Evolutionary conservation across 2,329 filamentous ascomycete species (phyloP), one percentile per base, ranked within the genome.

Genomic region (Acarospora socialis): DNA sequence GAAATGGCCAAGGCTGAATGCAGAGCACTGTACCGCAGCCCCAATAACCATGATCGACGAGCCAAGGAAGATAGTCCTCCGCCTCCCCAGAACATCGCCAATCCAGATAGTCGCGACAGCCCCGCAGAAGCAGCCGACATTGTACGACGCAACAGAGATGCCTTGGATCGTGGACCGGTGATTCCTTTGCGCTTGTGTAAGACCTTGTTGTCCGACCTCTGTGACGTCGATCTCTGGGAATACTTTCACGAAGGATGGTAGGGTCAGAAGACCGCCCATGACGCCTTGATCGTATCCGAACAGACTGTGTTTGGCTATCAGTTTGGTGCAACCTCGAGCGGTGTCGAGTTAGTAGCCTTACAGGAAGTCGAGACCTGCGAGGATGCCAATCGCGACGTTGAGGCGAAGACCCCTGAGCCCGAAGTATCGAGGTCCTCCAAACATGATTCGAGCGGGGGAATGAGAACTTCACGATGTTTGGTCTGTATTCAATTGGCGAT

Each of bases 211-310:
- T 6, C 19, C 38, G 1, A 48, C 46, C 15, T 54, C 49, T 8
- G 56, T 49, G 4, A 66, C 60, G 45, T 72, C 64, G 39, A 71
- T 68, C 21, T 58, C 47, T 0, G 68, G 70, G 41, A 74, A 74
- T 10, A 57, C 53, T 2, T 51, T 33, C 5, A 72, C 57, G 44
- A 80, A 81, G 7, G 65, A 63, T 13, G 65, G 56, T 46, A 86
- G 66, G 3, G 77, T 81, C 35, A 87, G 59, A 41, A 87, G 72
- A 35, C 75, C 75, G 27, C 76, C 79, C 65, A 81, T 83, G 7
- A 82, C 76, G 48, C 78, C 74, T 43, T 47, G 54, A 45, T 37
- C 48, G 37, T 27, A 19, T n/a, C 34, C 3, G 39, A 30, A 22
- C 7, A 64, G 54, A 24, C 53, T 60, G 42, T 17, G 27, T 15